Conservation (phyloP, 1,139 yeast genomes). For the Taphrina flavorubra region DNA sequence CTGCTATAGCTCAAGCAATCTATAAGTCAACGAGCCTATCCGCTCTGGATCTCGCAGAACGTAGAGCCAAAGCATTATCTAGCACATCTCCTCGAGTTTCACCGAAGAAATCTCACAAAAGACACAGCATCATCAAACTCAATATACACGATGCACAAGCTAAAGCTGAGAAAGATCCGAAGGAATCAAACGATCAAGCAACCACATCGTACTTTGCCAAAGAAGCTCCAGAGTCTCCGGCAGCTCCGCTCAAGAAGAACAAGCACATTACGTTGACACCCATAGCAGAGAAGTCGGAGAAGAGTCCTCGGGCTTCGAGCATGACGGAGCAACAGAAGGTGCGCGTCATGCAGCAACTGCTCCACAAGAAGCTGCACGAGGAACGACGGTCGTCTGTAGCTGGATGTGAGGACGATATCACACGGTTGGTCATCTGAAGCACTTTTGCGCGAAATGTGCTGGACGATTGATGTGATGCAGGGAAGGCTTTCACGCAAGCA, state of each 20-base stretch:
- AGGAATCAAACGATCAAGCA: neutral
- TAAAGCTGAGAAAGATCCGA: neutral
- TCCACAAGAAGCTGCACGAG: constrained; percentile 21
- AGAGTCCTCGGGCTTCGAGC: constrained; percentile 12
- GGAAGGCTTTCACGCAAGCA: neutral
- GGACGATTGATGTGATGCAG: neutral
- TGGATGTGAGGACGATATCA: constrained; percentile 15
- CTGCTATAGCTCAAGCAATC: constrained; percentile 62
- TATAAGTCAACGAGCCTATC: constrained; percentile 56
- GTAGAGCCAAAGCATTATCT: constrained; percentile 24
- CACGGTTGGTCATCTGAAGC: constrained; percentile 5
- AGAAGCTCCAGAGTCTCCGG: constrained; percentile 25
- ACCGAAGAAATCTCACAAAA: constrained; percentile 21
- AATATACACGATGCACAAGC: neutral
- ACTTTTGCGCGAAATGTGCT: no score
- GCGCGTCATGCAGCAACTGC: constrained; percentile 26
- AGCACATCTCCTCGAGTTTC: constrained; percentile 22
- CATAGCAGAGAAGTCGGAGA: constrained; percentile 15
- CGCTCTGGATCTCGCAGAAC: constrained; percentile 41
- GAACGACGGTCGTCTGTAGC: constrained; percentile 16
- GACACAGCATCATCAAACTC: constrained; percentile 30
- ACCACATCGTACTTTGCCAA: constrained; percentile 23
- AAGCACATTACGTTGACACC: neutral
- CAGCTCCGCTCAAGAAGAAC: constrained; percentile 11
- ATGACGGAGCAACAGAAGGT: constrained; percentile 29